Evolutionary conservation across 225 moss, liverwort and hornwort species (phyloP).

Genomic region (Bryum argenteum): DNA sequence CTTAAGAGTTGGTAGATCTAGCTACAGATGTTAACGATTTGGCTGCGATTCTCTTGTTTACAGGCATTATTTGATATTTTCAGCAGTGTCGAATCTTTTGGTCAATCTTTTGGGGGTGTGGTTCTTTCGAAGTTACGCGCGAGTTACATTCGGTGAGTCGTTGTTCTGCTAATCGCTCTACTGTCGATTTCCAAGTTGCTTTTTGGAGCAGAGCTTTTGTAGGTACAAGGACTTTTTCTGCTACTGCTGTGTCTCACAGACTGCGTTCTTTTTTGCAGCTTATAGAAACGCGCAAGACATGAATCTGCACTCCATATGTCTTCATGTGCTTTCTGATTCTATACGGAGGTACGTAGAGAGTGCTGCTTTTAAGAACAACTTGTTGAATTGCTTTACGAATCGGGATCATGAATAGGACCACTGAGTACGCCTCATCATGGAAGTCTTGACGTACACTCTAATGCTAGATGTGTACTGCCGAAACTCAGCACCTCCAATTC

Average conservation of each 20-base stretch:
- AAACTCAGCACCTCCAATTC: neutral
- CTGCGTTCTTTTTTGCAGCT: slow-evolving; percentile 46
- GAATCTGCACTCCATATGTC: slow-evolving; percentile 86
- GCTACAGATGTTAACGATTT: slow-evolving; percentile 12
- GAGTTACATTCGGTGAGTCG: slow-evolving; percentile 69
- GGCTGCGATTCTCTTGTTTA: slow-evolving; percentile 19
- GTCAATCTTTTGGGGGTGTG: slow-evolving; percentile 88
- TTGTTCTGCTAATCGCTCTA: neutral
- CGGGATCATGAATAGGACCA: neutral
- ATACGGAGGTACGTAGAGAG: slow-evolving; percentile 66
- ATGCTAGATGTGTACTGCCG: neutral
- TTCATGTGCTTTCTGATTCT: slow-evolving; percentile 92
- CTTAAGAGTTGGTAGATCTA: slow-evolving; percentile 7
- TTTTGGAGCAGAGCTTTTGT: neutral
- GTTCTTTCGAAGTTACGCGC: slow-evolving; percentile 88
- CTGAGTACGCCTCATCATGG: slow-evolving; percentile 3
- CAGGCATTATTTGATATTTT: slow-evolving; percentile 92
- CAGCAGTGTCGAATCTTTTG: slow-evolving; percentile 81
- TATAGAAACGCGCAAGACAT: slow-evolving; percentile 90
- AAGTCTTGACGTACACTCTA: slow-evolving; percentile 2
- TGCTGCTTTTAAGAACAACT: slow-evolving; percentile 18
- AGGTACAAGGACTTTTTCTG: slow-evolving; percentile 1
- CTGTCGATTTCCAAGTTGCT: slow-evolving; percentile 12
- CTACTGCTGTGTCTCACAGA: neutral
- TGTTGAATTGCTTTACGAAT: slow-evolving; percentile 12